Evolutionary conservation across 306 rosid genomes (phyloP).

Genomic region (Lithocarpus polystachyus): DNA sequence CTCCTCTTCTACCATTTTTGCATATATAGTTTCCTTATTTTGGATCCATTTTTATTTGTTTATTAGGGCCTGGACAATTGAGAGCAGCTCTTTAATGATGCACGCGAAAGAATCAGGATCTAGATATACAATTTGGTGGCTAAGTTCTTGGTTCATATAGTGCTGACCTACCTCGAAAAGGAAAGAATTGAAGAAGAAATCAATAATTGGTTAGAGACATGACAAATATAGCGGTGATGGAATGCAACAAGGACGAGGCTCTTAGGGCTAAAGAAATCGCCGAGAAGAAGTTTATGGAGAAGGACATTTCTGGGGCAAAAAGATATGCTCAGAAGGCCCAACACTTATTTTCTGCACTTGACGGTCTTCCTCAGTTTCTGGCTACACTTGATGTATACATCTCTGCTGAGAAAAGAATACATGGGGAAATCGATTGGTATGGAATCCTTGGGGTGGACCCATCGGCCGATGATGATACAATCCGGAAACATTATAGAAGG

Average conservation of each 20-base stretch:
- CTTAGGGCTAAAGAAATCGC: slow-evolving; percentile 57
- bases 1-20: slow-evolving; percentile 20
- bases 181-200: slow-evolving; percentile 26
- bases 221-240: slow-evolving; percentile 47
- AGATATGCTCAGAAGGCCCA: slow-evolving; percentile 64
- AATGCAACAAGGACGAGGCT: slow-evolving; percentile 54
- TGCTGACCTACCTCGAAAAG: slow-evolving; percentile 6
- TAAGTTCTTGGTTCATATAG: slow-evolving; percentile 16
- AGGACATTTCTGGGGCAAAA: slow-evolving; percentile 49
- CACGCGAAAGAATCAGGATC: slow-evolving; percentile 13
- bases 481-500: slow-evolving; percentile 52
- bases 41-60: slow-evolving; percentile 19
- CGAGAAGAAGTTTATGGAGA: slow-evolving; percentile 50
- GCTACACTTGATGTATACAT: slow-evolving; percentile 60
- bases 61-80: slow-evolving; percentile 22
- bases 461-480: slow-evolving; percentile 49
- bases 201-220: slow-evolving; percentile 7
- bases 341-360: slow-evolving; percentile 49
- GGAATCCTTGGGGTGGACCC: slow-evolving; percentile 68
- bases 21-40: slow-evolving; percentile 28
- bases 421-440: slow-evolving; percentile 66
- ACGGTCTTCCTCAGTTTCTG: slow-evolving; percentile 56
- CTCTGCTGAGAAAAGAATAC: slow-evolving; percentile 49
- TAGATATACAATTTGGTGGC: slow-evolving; percentile 9
- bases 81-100: slow-evolving; percentile 25